Base-by-base conservation (phyloP, 2,329 filamentous ascomycete genomes). In the Stenocarpella maydis region DNA sequence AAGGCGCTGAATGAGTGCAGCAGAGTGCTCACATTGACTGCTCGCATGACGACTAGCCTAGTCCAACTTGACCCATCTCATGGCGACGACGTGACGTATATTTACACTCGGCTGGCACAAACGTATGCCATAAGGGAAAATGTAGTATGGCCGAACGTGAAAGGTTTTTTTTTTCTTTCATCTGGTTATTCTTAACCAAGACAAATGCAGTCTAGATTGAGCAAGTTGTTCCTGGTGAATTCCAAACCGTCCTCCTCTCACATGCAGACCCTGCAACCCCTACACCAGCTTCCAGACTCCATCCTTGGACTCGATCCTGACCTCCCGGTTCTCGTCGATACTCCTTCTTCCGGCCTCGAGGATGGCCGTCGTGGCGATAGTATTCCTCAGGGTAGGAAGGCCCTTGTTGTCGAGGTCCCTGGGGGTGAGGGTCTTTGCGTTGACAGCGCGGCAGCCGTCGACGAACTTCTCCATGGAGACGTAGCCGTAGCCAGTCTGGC, bases 401-500 rank as follows among this genome's bases (percentile, higher is more conserved):
- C 92, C 91, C 75, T 95, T 90, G 74, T 86, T 86, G 75, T 98
- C 95, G 39, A 98, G 85, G 72, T 95, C 90, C 31, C 90, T 90
- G 1, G 95, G 85, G 63, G 88, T 93, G 58, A 91, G 84, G 52
- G 86, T 85, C 26, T 92, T 92, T 37, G 92, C 88, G 77, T 96
- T 97, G 65, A 98, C 84, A 7, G 89, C 88, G 53, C 89, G 89
- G 77, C 94, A 94, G 15, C 91, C 94, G 78, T 98, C 94, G 61
- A 98, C 90, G 80, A 98, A 98, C 82, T 98, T 98, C 83, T 98
- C 95, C 77, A 98, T 95, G 24, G 92, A 96, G 69, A 97, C 88
- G 81, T 98, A 98, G 41, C 95, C 95, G 79, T 98, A 98, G 28
- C 95, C 95, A 8, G 90, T 91, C 83, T 97, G 95, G 43, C 95